phyloP scores from a whole-genome alignment of 2,329 filamentous ascomycete genomes.

The Ceratocystis variospora region DNA sequence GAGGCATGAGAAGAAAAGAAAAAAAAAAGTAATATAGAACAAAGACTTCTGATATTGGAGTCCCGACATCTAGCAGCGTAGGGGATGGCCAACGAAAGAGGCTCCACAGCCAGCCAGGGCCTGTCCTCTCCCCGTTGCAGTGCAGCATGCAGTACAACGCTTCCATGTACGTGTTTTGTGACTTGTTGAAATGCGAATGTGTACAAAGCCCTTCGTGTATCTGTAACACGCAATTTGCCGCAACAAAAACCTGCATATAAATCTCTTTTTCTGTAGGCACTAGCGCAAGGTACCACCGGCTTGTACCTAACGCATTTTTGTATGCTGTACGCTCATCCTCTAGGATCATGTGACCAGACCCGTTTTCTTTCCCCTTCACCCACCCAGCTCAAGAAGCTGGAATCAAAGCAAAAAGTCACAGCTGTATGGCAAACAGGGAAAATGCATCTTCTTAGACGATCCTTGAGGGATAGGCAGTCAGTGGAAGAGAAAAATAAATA shows the following conservation, averaged over 20 bases:
- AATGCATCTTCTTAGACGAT: constrained; percentile 6
- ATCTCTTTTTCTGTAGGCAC: neutral
- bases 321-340: neutral
- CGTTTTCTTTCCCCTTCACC: neutral
- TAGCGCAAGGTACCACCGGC: neutral
- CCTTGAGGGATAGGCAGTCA: neutral
- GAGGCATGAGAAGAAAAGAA: neutral
- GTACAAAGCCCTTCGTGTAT: neutral
- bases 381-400: neutral
- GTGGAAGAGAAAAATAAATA: neutral
- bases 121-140: neutral
- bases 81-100: neutral
- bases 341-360: neutral
- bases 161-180: neutral
- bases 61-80: neutral
- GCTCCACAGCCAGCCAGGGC: neutral
- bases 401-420: neutral
- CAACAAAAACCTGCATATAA: too few relatives aligned
- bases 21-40: neutral
- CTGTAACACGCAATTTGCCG: neutral
- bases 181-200: neutral
- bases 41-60: neutral
- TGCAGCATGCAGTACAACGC: constrained; percentile 4
- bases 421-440: neutral
- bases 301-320: neutral